Evolutionary conservation across 495 filamentous ascomycete genomes (phyloP), one percentile per base, ranked within the genome.

Genomic region (Penicillium salamii): DNA sequence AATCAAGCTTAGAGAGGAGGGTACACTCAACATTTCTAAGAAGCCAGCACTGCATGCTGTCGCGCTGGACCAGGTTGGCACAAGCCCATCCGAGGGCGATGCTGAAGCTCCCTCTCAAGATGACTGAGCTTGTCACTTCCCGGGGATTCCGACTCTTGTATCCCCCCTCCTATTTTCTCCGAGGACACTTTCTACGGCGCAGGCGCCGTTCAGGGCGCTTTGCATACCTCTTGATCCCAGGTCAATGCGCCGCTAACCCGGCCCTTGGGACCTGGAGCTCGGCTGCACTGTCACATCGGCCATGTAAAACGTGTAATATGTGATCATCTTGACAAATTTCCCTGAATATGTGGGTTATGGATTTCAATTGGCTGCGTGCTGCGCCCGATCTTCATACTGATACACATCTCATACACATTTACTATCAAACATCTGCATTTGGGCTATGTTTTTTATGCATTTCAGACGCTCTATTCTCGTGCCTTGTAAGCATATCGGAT

Each of bases 31-130:
- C 2, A 67, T 71, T 42, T 57, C 57, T 19, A 63, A 75, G 33
- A 83, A 85, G 49, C 89, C 89, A 5, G 89, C 89, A 9, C 73
- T 95, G 37, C 89, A 95, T 59, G 80, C 87, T 11, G 89, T 86
- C 26, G 86, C 88, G 6, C 61, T 95, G 42, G 85, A 90, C 56
- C 74, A 74, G 17, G 74, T 86, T 15, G 64, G 55, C 19, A 66
- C 63, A 2, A 70, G 66, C 46, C 66, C 72, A 8, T 53, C 69
- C 2, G 42, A 66, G 15, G 66, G 68, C 32, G 57, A 66, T 21
- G 48, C 62, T 4, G 11, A 60, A 17, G 37, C 56, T 21, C 33
- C 49, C 6, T 13, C 50, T 2, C 41, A 52, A 29, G 15, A 40
- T 11, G 52, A 45, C 33, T 64, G 53, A 64, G 39, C n/a, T 37